These are phyloP conservation scores for Daldinia sp. DNA, from an alignment of 2,329 filamentous ascomycete species.

Conservation along the genomic window DNA sequence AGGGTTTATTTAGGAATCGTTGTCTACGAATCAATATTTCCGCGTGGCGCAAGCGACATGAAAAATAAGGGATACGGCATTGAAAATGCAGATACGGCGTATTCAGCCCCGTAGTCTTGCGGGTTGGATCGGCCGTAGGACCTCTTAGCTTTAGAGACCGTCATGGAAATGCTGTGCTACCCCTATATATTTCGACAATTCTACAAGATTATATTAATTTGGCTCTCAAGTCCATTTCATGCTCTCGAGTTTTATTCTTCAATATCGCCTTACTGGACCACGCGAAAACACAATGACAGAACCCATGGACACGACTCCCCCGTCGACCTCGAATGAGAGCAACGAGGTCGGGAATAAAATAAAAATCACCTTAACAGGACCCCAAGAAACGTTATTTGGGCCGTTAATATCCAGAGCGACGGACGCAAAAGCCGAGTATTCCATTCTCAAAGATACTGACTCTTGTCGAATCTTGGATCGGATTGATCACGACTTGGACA, in stretches of 20 bases:
- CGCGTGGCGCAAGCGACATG: not conserved
- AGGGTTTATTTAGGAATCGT: not conserved
- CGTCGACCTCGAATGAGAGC: not conserved
- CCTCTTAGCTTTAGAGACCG: not conserved
- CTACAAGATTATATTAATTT: too few species aligned
- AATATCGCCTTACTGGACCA: not conserved
- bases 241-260: not conserved
- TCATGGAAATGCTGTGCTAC: not conserved
- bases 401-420: conserved; percentile 38
- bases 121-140: not conserved
- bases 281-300: not conserved
- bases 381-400: conserved; percentile 40
- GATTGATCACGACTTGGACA: conserved; percentile 40
- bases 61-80: not conserved
- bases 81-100: conserved; percentile 24
- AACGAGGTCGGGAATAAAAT: conserved; percentile 13
- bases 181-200: not conserved
- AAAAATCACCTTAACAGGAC: conserved; percentile 35
- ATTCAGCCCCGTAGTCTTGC: not conserved
- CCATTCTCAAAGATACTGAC: conserved; percentile 38
- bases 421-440: conserved; percentile 32
- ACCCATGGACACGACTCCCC: not conserved
- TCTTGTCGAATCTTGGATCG: conserved; percentile 32
- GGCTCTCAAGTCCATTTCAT: not conserved
- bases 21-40: not conserved